Base-by-base conservation (phyloP, 164 flowering plant species). In the Vitis riparia region DNA sequence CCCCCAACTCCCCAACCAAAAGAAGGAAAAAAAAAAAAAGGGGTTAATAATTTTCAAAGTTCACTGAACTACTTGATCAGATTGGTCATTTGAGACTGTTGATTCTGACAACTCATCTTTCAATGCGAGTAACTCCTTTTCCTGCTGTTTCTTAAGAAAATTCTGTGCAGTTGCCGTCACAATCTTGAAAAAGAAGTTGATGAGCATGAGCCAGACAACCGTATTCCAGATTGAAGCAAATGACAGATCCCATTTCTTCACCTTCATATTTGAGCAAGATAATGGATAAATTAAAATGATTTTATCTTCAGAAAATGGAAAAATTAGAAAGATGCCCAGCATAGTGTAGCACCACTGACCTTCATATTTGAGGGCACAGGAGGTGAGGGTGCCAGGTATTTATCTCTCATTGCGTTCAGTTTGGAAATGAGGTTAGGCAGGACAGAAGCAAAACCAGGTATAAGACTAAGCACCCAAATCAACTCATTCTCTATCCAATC, bases 401-500 rank as follows among this genome's bases (percentile, higher is more conserved):
- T 93, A 11, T 86, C 91, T 75, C 82, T 86, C 19, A 84, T 63
- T 23, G 83, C 77, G 66, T 90, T 87, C 71, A 95, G 74, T 76
- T 91, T 91, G 64, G 85, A 74, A 32, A 84, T 71, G 51, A 95
- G 73, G 53, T 61, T 62, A 30, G 98, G 94, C 68, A 93, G 66
- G 66, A 84, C 65, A 23, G 97, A 78, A 65, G 85, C 80, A 53
- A 91, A 75, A 77, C 93, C 95, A 63, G 97, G 98, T 48, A 95
- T 65, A 70, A 80, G 79, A 70, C 97, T 85, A 49, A 91, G 84
- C 51, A 88, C 73, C 93, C 88, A 80, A 62, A 95, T 86, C 68
- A 95, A 67, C 77, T 93, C 94, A 62, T 89, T 93, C 82, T 95
- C 99, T 16, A 95, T 75, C 93, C 92, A 90, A 61, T 84, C 82